Base-by-base conservation (phyloP, 2,329 filamentous ascomycete genomes). In the Fusarium dlaminii region DNA sequence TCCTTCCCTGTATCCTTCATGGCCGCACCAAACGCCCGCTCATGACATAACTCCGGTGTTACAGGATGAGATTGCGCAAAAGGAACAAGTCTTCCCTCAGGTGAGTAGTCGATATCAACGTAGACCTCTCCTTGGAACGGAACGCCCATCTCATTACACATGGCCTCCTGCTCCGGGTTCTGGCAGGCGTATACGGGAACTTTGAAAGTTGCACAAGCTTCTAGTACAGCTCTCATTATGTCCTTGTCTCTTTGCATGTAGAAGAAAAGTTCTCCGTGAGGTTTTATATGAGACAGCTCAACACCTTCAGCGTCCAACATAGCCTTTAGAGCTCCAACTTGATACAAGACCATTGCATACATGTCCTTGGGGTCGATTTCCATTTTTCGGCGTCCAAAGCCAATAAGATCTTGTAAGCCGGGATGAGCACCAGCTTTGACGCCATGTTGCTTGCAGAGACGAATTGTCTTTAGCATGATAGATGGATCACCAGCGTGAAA, bases 361-460 rank as follows among this genome's bases (percentile, higher is more conserved):
- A 89, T 82, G 73, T 91, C 89, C 24, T 88, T 87, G 2, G 87
- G 84, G 2, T 84, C 81, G 75, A 92, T 84, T 49, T 88, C 87
- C 79, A 92, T 91, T 70, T 89, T 87, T 24, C 90, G 85, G 5
- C 90, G 84, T 6, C 90, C 90, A 74, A 92, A 92, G 14, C 90
- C 90, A 80, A 90, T 86, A 29, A 91, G 84, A 77, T 92, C 90
- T n/a, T 88, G 90, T 2, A 92, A 83, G 4, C 90, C 90, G 0
- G 90, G 90, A 74, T 93, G 90, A 0, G 91, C 91, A 13, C 90
- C 90, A 11, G 89, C 82, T 56, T 84, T 84, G 68, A 92, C 86
- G 65, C 84, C 84, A 79, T 90, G 86, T 46, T 85, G 78, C 80
- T 91, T 91, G 81, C 88, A 90, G 24, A 86, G 83, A 15, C 82